phyloP scores from a whole-genome alignment of 2,329 filamentous ascomycete species.

The Fusarium nematophilum region DNA sequence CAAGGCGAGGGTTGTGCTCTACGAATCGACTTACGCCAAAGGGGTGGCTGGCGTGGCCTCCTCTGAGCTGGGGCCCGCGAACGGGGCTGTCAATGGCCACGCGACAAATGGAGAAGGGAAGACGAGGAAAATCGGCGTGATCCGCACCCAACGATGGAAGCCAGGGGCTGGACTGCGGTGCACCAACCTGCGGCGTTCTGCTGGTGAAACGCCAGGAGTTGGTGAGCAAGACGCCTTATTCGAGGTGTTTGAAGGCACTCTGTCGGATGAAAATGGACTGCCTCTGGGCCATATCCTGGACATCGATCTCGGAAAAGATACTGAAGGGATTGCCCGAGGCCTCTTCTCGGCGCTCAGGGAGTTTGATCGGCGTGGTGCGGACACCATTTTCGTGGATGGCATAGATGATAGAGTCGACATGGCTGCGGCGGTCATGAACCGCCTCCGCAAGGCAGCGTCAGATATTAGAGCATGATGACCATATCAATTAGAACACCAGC shows the following conservation, averaged over 20 bases:
- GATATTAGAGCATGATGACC: slow-evolving; percentile 62
- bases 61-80: slow-evolving; percentile 48
- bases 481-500: slow-evolving; percentile 46
- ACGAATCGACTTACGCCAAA: slow-evolving; percentile 66
- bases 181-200: slow-evolving; percentile 40
- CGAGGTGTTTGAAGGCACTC: slow-evolving; percentile 55
- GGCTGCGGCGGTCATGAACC: slow-evolving; percentile 88
- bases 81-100: slow-evolving; percentile 38
- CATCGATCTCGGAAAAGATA: slow-evolving; percentile 77
- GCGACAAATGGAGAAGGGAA: slow-evolving; percentile 29
- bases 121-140: slow-evolving; percentile 58
- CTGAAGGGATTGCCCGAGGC: slow-evolving; percentile 81
- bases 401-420: slow-evolving; percentile 83
- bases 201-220: slow-evolving; percentile 32
- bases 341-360: slow-evolving; percentile 89
- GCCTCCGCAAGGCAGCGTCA: slow-evolving; percentile 80
- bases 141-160: slow-evolving; percentile 67
- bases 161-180: slow-evolving; percentile 55
- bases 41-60: slow-evolving; percentile 51
- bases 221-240: slow-evolving; percentile 49
- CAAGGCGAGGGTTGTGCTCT: slow-evolving; percentile 85
- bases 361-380: slow-evolving; percentile 81
- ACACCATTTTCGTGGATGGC: slow-evolving; percentile 91
- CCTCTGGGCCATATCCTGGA: slow-evolving; percentile 67
- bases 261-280: slow-evolving; percentile 49